A percentile compares a stretch with the other conserved stretches of the same genome.
These are phyloP conservation scores for Nitzschia inconspicua DNA, from an alignment of 108 stramenopile genomes.

Conservation along the genomic window DNA sequence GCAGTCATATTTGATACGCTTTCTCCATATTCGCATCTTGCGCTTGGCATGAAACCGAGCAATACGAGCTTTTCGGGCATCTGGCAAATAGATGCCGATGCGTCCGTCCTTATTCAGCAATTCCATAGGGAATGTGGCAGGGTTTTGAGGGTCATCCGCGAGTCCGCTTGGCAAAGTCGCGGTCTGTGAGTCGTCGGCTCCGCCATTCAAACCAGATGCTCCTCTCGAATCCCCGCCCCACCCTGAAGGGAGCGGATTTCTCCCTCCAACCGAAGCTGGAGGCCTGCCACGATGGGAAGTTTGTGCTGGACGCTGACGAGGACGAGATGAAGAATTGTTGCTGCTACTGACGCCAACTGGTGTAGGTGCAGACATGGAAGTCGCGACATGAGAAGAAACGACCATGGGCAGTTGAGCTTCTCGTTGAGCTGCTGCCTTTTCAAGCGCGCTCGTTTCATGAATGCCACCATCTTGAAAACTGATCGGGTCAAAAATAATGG, in stretches of 20 bases:
- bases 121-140: constrained; percentile 75
- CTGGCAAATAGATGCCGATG: constrained; percentile 94
- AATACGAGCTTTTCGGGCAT: constrained; percentile 88
- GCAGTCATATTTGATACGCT: constrained; percentile 99
- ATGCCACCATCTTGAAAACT: constrained; percentile 89
- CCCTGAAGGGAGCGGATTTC: too few relatives aligned
- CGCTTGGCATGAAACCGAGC: constrained; percentile 96
- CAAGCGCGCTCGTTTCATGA: constrained; percentile 75
- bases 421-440: constrained; percentile 21
- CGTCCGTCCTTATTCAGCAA: constrained; percentile 84
- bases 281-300: not conserved
- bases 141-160: constrained; percentile 5
- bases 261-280: not conserved
- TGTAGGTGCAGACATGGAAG: not conserved
- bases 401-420: not conserved
- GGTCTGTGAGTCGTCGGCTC: constrained; percentile 28
- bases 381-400: not conserved
- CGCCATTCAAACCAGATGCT: not conserved
- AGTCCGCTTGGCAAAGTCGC: constrained; percentile 48
- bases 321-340: constrained; percentile 5
- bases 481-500: constrained; percentile 86
- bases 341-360: not conserved
- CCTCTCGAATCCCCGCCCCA: too few relatives aligned
- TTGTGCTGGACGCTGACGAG: not conserved
- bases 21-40: constrained; percentile 94